These are phyloP conservation scores for Psilocybe subaeruginosa DNA, from an alignment of 768 basidiomycete species.

Conservation along the genomic window DNA sequence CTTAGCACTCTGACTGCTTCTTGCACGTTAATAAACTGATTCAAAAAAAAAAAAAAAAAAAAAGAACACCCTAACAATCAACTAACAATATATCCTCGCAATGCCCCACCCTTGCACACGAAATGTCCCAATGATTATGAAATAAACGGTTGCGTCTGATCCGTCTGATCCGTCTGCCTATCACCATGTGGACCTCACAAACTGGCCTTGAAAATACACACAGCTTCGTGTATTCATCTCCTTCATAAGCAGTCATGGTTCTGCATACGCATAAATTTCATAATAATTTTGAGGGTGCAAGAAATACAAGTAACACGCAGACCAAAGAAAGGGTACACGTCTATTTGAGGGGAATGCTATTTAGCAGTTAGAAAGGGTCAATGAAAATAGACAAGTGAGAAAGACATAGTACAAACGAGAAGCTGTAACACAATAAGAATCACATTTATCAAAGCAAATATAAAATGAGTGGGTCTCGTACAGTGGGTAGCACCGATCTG, in stretches of 20 bases:
- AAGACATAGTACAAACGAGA: conserved; percentile 74
- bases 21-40: too few species aligned
- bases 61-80: too few species aligned
- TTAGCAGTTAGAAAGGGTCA: conserved; percentile 20
- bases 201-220: background rate
- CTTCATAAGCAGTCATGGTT: background rate
- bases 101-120: background rate
- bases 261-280: conserved; percentile 27
- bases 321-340: conserved; percentile 19
- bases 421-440: conserved; percentile 39
- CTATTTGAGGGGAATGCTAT: conserved; percentile 96
- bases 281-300: conserved; percentile 26
- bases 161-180: background rate
- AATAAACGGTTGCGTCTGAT: conserved; percentile 1
- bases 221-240: background rate
- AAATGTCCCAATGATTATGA: background rate
- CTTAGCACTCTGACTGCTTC: too few species aligned
- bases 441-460: conserved; percentile 11
- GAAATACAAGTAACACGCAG: conserved; percentile 22
- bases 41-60: too few species aligned
- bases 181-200: background rate
- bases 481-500: conserved; percentile 92
- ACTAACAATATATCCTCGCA: too few species aligned
- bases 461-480: conserved; percentile 40
- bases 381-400: background rate